These are phyloP conservation scores for Borovskyia barvae DNA, from an alignment of 208 protist genomes.

Conservation along the genomic window DNA sequence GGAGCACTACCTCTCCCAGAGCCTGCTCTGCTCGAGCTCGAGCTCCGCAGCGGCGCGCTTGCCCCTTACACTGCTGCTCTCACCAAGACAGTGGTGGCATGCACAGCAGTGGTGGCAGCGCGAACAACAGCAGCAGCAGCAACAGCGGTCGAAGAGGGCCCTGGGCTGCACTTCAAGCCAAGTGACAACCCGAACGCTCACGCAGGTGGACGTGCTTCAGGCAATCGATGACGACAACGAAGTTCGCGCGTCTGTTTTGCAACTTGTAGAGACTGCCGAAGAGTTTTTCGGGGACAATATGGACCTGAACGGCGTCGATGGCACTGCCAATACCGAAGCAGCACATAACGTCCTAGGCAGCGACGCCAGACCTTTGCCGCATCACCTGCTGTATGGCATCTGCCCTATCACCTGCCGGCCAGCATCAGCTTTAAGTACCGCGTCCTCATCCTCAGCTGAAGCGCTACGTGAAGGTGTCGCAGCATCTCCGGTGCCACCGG, in stretches of 20 bases:
- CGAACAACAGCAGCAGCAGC: background rate
- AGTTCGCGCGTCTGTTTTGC: constrained; percentile 13
- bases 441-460: background rate
- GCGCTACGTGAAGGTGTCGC: too few relatives aligned
- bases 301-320: background rate
- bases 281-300: background rate
- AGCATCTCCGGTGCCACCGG: background rate
- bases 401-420: background rate
- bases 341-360: background rate
- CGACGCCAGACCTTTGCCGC: background rate
- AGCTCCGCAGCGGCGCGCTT: background rate
- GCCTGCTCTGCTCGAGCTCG: background rate
- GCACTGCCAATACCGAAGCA: background rate
- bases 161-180: background rate
- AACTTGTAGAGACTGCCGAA: constrained; percentile 7
- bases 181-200: background rate
- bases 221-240: background rate
- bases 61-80: constrained; percentile 11
- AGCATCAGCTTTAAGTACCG: background rate
- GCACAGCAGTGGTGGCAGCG: constrained; percentile 16
- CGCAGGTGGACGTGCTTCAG: background rate
- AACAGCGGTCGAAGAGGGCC: background rate
- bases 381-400: background rate
- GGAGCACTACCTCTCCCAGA: constrained; percentile 34
- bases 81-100: constrained; percentile 7